Evolutionary conservation across 2,329 filamentous ascomycete species (phyloP).

Genomic region (Diaporthe destruens): DNA sequence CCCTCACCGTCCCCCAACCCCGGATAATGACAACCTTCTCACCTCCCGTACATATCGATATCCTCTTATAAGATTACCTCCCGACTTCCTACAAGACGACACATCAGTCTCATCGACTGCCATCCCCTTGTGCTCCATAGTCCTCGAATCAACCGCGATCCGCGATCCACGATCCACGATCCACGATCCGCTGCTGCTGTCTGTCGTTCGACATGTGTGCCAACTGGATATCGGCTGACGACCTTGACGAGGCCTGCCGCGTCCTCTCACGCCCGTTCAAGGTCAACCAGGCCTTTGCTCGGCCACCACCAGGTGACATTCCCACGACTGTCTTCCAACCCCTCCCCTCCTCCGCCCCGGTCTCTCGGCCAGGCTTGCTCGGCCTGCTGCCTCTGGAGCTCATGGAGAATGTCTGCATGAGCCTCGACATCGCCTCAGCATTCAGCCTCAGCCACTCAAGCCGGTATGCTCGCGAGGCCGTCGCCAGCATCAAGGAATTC

Average conservation of each 20-base stretch:
- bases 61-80: too few species aligned
- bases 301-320: background rate
- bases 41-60: too few species aligned
- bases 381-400: slow-evolving; percentile 7
- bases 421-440: slow-evolving; percentile 15
- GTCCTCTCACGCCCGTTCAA: background rate
- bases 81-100: too few species aligned
- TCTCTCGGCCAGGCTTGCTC: background rate
- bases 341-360: background rate
- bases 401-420: background rate
- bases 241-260: slow-evolving; percentile 16
- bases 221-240: background rate
- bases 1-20: too few species aligned
- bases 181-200: background rate
- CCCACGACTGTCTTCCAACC: background rate
- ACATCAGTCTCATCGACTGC: too few species aligned
- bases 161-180: background rate
- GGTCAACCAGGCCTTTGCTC: background rate
- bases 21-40: too few species aligned
- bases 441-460: slow-evolving; percentile 18
- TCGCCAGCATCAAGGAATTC: background rate
- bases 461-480: slow-evolving; percentile 7
- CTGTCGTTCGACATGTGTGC: background rate
- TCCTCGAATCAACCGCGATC: background rate
- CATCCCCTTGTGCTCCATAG: background rate